Evolutionary conservation across 345 rosid species (phyloP).

Genomic region (Brassica juncea): DNA sequence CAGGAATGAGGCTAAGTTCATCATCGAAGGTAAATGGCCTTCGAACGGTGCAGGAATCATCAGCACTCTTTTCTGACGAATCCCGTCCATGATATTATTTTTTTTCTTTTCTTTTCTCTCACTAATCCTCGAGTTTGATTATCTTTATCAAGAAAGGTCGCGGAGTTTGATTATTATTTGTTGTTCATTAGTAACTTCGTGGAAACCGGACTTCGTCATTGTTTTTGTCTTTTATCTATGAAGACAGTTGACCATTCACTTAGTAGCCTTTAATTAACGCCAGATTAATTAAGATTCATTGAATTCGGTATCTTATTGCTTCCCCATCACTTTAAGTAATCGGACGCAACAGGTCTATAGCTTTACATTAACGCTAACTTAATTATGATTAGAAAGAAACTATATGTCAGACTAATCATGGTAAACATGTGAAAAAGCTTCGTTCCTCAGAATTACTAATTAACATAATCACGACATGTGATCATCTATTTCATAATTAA

Average conservation of each 20-base stretch:
- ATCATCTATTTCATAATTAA: too few relatives aligned
- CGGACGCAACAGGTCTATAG: neutral
- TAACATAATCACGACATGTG: too few relatives aligned
- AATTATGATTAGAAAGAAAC: neutral
- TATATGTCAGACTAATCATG: neutral
- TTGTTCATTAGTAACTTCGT: neutral
- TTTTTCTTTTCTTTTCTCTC: neutral
- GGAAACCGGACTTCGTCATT: neutral
- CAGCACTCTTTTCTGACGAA: conserved; percentile 31
- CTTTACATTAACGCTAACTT: neutral
- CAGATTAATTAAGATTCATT: neutral
- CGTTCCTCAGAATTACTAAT: too few relatives aligned
- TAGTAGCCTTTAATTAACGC: neutral
- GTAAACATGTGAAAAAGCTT: too few relatives aligned
- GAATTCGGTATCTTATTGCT: neutral
- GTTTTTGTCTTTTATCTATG: neutral
- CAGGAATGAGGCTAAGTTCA: conserved; percentile 57
- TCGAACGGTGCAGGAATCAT: conserved; percentile 56
- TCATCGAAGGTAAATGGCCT: conserved; percentile 71
- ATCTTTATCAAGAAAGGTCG: neutral
- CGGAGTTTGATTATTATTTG: neutral
- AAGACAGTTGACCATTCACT: neutral
- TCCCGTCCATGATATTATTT: conserved; percentile 5
- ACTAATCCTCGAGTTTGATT: neutral
- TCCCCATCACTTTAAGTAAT: neutral